Evolutionary conservation across 495 filamentous ascomycete genomes (phyloP), one percentile per base, ranked within the genome.

Genomic region (Daldinia grandis): DNA sequence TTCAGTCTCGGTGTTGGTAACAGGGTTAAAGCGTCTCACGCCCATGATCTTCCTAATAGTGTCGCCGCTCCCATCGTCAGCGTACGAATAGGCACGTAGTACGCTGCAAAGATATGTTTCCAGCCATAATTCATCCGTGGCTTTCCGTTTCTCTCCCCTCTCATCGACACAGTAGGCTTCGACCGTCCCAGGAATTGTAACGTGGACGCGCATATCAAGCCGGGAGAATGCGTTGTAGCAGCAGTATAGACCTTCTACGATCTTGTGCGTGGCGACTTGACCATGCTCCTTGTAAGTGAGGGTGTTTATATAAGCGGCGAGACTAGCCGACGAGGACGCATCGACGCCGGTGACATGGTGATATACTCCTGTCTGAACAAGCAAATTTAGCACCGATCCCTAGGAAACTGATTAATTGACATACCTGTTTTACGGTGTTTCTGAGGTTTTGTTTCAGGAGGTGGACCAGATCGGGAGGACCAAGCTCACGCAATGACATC

Each of bases 171-270:
- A 97, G 80, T 97, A 98, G 75, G 91, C 92, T 79, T 98, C 95
- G 38, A 99, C 92, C 21, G 91, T 93, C 58, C 95, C 95, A 31
- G 95, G 95, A 72, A 98, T 98, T 62, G 93, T 93, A 28, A 98
- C 95, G 73, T 97, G 93, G 21, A 99, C 95, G 47, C 95, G 93
- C 96, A 99, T 98, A 76, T 99, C 95, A 38, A 98, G 86, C 64
- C 97, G 88, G 9, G 95, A 98, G 82, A 99, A 98, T 69, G 95
- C 95, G 93, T 99, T 99, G 85, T 99, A 99, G 81, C 96, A 99
- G 81, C 95, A 98, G 79, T 98, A 98, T 25, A 96, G 86, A 14
- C 95, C 95, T 56, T 94, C 95, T 14, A 93, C 88, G 40, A 98
- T 94, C 79, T 97, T 98, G 78, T 92, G 87, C 50, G 91, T 91